phyloP scores from a whole-genome alignment of 176 grass and related monocot genomes.

The Lolium rigidum region DNA sequence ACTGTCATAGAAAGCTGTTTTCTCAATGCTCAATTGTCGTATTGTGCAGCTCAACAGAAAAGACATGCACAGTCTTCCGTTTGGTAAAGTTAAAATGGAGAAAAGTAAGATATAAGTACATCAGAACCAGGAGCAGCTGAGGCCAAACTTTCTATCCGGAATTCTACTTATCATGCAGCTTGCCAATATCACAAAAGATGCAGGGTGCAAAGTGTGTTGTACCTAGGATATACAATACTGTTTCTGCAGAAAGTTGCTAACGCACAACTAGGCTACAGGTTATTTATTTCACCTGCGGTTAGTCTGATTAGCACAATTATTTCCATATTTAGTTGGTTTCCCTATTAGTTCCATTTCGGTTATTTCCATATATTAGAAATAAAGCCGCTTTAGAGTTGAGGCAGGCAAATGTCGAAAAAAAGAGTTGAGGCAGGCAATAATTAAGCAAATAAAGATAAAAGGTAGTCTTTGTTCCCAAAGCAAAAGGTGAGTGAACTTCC shows the following conservation, averaged over 20 bases:
- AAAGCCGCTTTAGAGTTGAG: background rate
- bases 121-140: background rate
- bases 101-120: background rate
- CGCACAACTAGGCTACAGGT: background rate
- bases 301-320: background rate
- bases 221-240: background rate
- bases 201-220: background rate
- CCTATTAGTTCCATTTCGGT: background rate
- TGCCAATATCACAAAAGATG: background rate
- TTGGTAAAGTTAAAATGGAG: background rate
- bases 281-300: background rate
- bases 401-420: background rate
- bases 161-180: background rate
- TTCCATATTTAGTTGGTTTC: background rate
- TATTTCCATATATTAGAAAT: background rate
- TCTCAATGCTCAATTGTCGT: background rate
- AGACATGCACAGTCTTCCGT: background rate
- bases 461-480: background rate
- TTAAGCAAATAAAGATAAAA: slow-evolving; percentile 17
- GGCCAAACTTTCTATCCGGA: background rate
- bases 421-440: background rate
- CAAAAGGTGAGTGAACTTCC: background rate
- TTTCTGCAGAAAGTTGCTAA: background rate
- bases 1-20: too few relatives aligned
- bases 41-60: background rate